Conservation (phyloP, 345 rosid species). For the Dipteronia dyeriana region DNA sequence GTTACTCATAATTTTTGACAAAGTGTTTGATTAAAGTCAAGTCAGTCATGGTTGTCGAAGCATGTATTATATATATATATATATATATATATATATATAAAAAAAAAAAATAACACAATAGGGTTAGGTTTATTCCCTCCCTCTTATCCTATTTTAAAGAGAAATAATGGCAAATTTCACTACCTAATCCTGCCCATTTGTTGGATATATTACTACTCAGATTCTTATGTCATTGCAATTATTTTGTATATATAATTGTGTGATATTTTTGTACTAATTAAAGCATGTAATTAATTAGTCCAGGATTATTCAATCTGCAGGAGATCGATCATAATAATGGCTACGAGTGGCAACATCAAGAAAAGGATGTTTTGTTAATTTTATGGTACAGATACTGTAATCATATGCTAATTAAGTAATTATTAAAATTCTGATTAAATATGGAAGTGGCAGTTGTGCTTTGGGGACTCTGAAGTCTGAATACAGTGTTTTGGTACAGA, state of each 20-base stretch:
- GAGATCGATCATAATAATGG: conserved; percentile 29
- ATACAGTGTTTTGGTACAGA: neutral
- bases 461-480: neutral
- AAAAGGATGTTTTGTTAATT: conserved; percentile 23
- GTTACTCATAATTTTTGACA: conserved; percentile 1
- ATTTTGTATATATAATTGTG: neutral
- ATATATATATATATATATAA: neutral
- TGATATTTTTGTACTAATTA: neutral
- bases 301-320: conserved; percentile 6
- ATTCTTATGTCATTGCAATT: conserved; percentile 33
- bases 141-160: conserved; percentile 4
- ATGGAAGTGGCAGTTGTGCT: conserved; percentile 11
- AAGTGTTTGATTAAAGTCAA: too few species aligned
- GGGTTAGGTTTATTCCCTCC: conserved; percentile 32
- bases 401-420: neutral
- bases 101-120: conserved; percentile 2
- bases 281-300: neutral
- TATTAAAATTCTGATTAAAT: neutral
- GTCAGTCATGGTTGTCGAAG: conserved; percentile 14
- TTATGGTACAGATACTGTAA: conserved; percentile 1
- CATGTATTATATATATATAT: too few species aligned
- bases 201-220: conserved; percentile 2
- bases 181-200: conserved; percentile 40
- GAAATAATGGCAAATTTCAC: conserved; percentile 10
- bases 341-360: conserved; percentile 35